Conservation (phyloP, 2,329 filamentous ascomycete genomes). For the Aureobasidium sp. region DNA sequence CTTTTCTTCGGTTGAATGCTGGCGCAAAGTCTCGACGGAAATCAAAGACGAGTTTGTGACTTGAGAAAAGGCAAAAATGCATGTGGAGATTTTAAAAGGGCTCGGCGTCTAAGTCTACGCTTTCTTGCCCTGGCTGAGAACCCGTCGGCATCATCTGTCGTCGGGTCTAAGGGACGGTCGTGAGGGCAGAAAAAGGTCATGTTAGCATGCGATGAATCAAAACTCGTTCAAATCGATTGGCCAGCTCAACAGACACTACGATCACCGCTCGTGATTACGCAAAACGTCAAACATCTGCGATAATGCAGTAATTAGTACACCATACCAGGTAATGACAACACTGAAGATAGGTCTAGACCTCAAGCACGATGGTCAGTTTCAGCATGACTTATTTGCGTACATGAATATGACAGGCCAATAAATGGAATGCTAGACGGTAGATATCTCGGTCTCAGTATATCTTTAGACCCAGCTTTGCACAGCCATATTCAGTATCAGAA, state of each 20-base stretch:
- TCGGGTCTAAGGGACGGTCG: slow-evolving; percentile 10
- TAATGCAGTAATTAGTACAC: not conserved
- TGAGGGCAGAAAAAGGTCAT: slow-evolving; percentile 14
- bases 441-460: not conserved
- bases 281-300: not conserved
- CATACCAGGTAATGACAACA: not conserved
- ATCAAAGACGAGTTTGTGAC: slow-evolving; percentile 14
- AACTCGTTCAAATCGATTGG: slow-evolving; percentile 15
- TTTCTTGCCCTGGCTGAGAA: slow-evolving; percentile 10
- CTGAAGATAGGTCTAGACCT: not conserved
- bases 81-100: slow-evolving; percentile 15
- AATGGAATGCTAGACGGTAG: no score
- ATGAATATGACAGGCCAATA: no score
- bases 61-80: slow-evolving; percentile 14
- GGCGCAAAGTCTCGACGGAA: slow-evolving; percentile 12
- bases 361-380: not conserved
- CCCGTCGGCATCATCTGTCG: not conserved
- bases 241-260: not conserved
- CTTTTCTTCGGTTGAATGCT: slow-evolving; percentile 16
- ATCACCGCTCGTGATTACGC: not conserved
- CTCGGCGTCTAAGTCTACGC: slow-evolving; percentile 12
- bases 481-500: not conserved
- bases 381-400: not conserved
- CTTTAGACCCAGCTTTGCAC: not conserved
- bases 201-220: slow-evolving; percentile 18